Conservation (phyloP, 1,284 basidiomycete genomes). For the Athelia sp. region DNA sequence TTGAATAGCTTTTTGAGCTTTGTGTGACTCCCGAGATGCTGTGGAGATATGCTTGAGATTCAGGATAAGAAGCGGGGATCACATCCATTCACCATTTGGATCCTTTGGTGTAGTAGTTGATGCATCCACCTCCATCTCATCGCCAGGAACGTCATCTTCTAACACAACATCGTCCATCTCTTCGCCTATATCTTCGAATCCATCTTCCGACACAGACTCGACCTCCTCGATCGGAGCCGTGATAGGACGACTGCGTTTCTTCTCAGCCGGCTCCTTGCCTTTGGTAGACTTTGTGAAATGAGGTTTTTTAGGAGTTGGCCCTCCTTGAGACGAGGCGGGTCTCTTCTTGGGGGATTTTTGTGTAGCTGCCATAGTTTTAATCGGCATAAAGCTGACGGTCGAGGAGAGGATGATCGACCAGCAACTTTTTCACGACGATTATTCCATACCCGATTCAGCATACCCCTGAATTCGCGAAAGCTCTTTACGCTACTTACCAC, state of each 20-base stretch:
- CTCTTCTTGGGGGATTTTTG: constrained; percentile 44
- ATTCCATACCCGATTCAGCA: neutral
- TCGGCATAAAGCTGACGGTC: neutral
- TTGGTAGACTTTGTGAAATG: constrained; percentile 26
- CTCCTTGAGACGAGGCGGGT: constrained; percentile 36
- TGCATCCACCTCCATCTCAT: no score
- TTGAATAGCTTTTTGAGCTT: constrained; percentile 56
- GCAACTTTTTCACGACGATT: neutral
- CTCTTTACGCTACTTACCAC: neutral
- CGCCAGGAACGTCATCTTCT: no score
- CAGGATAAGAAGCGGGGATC: constrained; percentile 3
- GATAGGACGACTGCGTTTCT: constrained; percentile 52
- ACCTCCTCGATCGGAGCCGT: constrained; percentile 31
- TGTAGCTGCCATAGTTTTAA: constrained; percentile 17
- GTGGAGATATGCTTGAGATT: neutral
- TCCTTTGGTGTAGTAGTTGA: constrained; percentile 35
- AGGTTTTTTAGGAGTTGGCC: constrained; percentile 48
- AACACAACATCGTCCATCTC: no score
- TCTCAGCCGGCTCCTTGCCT: constrained; percentile 17
- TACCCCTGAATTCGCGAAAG: neutral
- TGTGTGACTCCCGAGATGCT: constrained; percentile 64
- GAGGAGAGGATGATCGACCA: neutral
- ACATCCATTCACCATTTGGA: constrained; percentile 56
- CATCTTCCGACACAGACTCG: constrained; percentile 25
- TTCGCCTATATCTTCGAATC: no score